Conservation (phyloP, 2,329 filamentous ascomycete species). For the Penicillium sp. region DNA sequence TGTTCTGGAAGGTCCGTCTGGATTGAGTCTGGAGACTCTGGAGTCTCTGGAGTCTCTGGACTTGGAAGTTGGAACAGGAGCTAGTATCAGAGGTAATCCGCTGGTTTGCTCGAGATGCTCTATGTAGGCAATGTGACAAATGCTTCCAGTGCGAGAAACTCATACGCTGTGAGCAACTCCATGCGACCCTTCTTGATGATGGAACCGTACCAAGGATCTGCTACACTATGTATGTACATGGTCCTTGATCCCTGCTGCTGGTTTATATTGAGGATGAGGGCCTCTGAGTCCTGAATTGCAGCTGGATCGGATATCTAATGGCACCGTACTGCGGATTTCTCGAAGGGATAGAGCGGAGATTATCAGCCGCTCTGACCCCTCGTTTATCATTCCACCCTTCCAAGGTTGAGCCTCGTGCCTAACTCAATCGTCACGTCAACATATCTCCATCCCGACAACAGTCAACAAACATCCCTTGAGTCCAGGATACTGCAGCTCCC, state of each 20-base stretch:
- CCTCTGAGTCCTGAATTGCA: too few species aligned
- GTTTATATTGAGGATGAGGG: too few species aligned
- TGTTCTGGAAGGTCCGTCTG: slow-evolving; percentile 1
- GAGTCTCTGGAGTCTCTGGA: background rate
- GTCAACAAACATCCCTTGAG: background rate
- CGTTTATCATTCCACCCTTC: background rate
- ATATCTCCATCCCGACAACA: background rate
- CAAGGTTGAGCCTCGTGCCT: too few species aligned
- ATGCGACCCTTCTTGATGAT: too few species aligned
- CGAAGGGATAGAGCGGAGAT: background rate
- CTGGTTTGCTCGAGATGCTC: background rate
- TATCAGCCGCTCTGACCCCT: background rate
- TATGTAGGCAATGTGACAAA: background rate
- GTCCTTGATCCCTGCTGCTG: too few species aligned
- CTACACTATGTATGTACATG: too few species aligned
- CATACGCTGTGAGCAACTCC: too few species aligned
- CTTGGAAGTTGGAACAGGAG: background rate
- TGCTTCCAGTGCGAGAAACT: too few species aligned
- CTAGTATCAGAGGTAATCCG: too few species aligned
- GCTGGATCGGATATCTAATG: too few species aligned
- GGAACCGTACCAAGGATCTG: too few species aligned
- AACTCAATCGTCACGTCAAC: background rate
- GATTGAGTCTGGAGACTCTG: background rate
- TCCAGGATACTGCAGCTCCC: background rate
- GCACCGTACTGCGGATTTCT: too few species aligned